A percentile compares a stretch with the other conserved stretches of the same genome.
Conservation (phyloP, 805 yeast genomes). For the Cyberlindnera mycetangii region DNA sequence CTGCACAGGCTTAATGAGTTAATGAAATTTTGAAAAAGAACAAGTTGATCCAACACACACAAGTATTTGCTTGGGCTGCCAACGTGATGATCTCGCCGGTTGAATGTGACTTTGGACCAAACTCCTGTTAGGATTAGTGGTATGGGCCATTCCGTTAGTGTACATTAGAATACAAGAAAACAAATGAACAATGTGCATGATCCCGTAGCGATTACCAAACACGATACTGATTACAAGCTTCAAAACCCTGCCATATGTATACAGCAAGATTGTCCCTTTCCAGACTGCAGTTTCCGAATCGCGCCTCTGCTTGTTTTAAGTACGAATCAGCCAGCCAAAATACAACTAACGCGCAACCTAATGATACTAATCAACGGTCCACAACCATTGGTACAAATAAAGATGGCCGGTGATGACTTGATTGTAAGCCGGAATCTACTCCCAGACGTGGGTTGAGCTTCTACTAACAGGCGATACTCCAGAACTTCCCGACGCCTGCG, state of each 20-base stretch:
- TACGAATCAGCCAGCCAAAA: no score
- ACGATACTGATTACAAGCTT: no score
- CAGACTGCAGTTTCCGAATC: no score
- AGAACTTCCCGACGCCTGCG: slow-evolving; percentile 31
- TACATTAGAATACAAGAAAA: slow-evolving; percentile 7
- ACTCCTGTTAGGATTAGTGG: slow-evolving; percentile 54
- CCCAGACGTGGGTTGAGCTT: background rate
- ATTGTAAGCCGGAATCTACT: slow-evolving; percentile 15
- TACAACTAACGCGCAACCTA: no score
- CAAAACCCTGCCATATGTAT: no score
- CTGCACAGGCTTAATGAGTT: slow-evolving; percentile 6
- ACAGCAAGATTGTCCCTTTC: no score
- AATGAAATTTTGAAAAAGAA: slow-evolving; percentile 62
- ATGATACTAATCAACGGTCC: no score
- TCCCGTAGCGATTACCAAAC: no score
- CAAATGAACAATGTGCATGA: background rate
- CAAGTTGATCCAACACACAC: slow-evolving; percentile 48
- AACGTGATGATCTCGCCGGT: background rate
- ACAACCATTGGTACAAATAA: no score
- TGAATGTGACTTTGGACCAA: background rate
- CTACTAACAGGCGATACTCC: slow-evolving; percentile 2
- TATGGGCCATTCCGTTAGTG: slow-evolving; percentile 2
- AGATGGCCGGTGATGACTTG: slow-evolving; percentile 30
- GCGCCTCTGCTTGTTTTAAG: no score
- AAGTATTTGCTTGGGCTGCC: background rate